Base-by-base conservation (phyloP, 768 basidiomycete species). In the Ramaria rubella region DNA sequence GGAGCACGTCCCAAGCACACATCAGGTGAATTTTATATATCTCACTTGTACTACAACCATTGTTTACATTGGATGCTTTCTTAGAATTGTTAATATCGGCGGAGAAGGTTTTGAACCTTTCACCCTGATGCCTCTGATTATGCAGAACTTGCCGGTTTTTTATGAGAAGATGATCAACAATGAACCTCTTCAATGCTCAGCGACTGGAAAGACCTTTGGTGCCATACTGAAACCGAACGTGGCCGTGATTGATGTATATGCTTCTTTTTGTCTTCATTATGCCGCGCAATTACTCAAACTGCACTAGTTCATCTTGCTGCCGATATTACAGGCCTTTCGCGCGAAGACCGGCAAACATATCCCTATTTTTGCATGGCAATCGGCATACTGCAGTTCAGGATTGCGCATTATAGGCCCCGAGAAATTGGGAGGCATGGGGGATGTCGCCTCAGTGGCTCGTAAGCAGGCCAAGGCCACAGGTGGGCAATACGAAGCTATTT, bases 81-180 rank as follows among this genome's bases (percentile, higher is more conserved):
- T 26, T 26, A 54, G 52, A 26, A 12, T 54, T 24, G 38, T 54
- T n/a, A 54, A 44, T 30, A 17, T 54, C 17, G 33, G 52, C 19
- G 52, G 52, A n/a, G 34, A 40, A 23, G 38, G 33, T 19, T 5
- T 11, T 5, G 19, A n/a, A 15, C 5, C 29, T n/a, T 21, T 36
- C 19, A 26, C n/a, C 19, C 29, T 43, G 21, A 2, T 54, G 33
- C 24, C 23, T 2, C 14, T 42, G 21, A 12, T 54, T 4, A 6
- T 27, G 3, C 19, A 36, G 24, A 24, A 43, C 23, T 54, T 40
- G 12, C 33, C 33, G 43, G 11, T 9, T 1, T 54, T 21, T 54
- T 54, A 54, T 19, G 27, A 24, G 14, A 26, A 19, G 23, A 14
- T 54, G 3, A 15, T 26, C 3, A 44, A 42, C 5, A n/a, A 7